These are phyloP conservation scores for Candida manassasensis DNA, from an alignment of 805 yeast genomes.

Conservation along the genomic window DNA sequence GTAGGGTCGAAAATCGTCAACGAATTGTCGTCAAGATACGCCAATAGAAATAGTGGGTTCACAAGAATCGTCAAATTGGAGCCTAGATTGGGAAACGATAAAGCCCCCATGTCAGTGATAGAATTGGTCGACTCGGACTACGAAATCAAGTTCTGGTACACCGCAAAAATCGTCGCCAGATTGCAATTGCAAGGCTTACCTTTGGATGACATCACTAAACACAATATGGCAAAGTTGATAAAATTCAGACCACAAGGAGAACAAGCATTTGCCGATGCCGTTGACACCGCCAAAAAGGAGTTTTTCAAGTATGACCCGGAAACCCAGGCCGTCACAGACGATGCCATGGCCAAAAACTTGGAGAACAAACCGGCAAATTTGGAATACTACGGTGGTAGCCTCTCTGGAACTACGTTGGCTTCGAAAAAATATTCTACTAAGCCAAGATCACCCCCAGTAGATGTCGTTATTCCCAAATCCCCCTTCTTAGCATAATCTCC, in stretches of 20 bases:
- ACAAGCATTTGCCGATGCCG: conserved; percentile 52
- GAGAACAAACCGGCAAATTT: conserved; percentile 27
- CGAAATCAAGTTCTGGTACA: conserved; percentile 71
- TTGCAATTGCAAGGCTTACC: conserved; percentile 58
- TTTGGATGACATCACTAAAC: conserved; percentile 45
- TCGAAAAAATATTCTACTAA: conserved; percentile 33
- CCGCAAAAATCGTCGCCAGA: conserved; percentile 84
- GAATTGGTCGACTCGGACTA: conserved; percentile 70
- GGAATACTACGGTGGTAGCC: conserved; percentile 22
- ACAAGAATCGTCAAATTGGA: conserved; percentile 82
- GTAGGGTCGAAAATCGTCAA: conserved; percentile 58
- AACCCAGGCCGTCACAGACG: conserved; percentile 20
- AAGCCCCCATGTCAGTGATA: conserved; percentile 81
- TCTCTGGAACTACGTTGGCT: conserved; percentile 18
- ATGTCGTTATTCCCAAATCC: conserved; percentile 25
- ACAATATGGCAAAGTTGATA: conserved; percentile 51
- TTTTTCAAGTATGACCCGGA: conserved; percentile 34
- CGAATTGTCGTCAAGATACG: conserved; percentile 62
- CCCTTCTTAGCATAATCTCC: conserved; percentile 23
- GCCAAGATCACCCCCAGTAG: conserved; percentile 19
- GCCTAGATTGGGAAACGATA: conserved; percentile 77
- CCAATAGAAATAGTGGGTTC: conserved; percentile 68
- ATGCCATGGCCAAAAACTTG: conserved; percentile 22
- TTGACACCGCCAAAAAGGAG: conserved; percentile 42
- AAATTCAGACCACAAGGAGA: conserved; percentile 47